Evolutionary conservation across 208 protist species (phyloP).

Genomic region (Leishmania braziliensis): DNA sequence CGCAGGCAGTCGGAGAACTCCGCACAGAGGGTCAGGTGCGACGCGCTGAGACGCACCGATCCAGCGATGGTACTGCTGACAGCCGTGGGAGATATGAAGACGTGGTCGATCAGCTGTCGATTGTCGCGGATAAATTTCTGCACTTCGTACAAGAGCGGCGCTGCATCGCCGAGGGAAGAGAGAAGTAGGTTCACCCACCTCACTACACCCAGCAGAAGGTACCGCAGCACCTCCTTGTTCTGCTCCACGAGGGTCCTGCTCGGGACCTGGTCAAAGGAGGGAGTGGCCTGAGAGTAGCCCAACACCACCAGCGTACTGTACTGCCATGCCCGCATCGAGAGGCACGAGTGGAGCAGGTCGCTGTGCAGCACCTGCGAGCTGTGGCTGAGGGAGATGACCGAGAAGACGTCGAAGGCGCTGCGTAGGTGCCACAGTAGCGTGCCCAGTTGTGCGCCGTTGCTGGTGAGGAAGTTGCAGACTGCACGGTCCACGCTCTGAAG

Average conservation of each 20-base stretch:
- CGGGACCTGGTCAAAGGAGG: constrained; percentile 14
- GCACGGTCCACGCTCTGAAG: constrained; percentile 59
- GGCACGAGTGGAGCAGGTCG: constrained; percentile 52
- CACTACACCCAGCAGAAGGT: constrained; percentile 49
- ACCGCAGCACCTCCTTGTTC: constrained; percentile 68
- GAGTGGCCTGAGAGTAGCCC: constrained; percentile 37
- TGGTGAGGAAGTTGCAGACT: constrained; percentile 45
- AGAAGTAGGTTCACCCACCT: constrained; percentile 76
- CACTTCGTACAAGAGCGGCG: constrained; percentile 46
- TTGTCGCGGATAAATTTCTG: constrained; percentile 63
- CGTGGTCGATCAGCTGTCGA: constrained; percentile 65
- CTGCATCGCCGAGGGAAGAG: constrained; percentile 51
- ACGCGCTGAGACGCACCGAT: constrained; percentile 35
- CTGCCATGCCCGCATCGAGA: constrained; percentile 69
- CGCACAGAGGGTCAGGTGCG: constrained; percentile 53
- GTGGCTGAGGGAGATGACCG: constrained; percentile 58
- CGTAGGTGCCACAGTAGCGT: constrained; percentile 50
- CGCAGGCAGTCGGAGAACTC: constrained; percentile 66
- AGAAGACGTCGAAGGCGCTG: constrained; percentile 64
- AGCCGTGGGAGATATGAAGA: constrained; percentile 41
- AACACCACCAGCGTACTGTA: constrained; percentile 59
- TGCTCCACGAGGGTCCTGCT: constrained; percentile 41
- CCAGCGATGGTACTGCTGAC: constrained; percentile 18
- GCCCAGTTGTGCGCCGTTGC: constrained; percentile 30
- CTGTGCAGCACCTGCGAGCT: constrained; percentile 60